Conservation (phyloP, 2,329 filamentous ascomycete species). For the Geosmithia flava region DNA sequence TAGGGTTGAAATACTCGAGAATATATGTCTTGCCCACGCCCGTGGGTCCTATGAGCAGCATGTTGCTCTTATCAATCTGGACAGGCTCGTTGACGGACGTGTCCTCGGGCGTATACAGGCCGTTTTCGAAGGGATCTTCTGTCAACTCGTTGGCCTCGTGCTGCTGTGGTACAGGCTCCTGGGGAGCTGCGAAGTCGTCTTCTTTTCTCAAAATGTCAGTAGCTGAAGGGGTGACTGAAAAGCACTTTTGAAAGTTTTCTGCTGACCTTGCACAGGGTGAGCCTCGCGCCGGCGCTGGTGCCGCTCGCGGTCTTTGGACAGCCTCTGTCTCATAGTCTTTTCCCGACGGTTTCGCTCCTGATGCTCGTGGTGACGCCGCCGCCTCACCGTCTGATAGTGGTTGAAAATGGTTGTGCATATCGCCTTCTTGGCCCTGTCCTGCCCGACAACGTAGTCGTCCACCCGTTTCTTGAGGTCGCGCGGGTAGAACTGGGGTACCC, state of each 20-base stretch:
- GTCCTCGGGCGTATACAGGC: slow-evolving; percentile 38
- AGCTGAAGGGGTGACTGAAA: slow-evolving; percentile 9
- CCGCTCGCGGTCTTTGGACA: slow-evolving; percentile 52
- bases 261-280: slow-evolving; percentile 70
- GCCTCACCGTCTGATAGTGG: slow-evolving; percentile 81
- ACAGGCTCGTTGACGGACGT: slow-evolving; percentile 32
- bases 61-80: slow-evolving; percentile 90
- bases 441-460: slow-evolving; percentile 92
- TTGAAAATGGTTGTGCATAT: slow-evolving; percentile 92
- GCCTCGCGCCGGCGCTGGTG: slow-evolving; percentile 41
- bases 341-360: slow-evolving; percentile 43
- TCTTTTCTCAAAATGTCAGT: slow-evolving; percentile 31
- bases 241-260: not conserved
- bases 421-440: slow-evolving; percentile 88
- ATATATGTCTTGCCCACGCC: slow-evolving; percentile 97
- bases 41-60: slow-evolving; percentile 80
- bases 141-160: slow-evolving; percentile 20
- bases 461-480: slow-evolving; percentile 74
- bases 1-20: slow-evolving; percentile 43
- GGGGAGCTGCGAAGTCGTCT: slow-evolving; percentile 45
- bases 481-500: slow-evolving; percentile 52
- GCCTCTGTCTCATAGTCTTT: slow-evolving; percentile 57
- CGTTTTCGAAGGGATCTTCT: slow-evolving; percentile 18
- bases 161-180: slow-evolving; percentile 30
- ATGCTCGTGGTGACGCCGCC: slow-evolving; percentile 67